Conservation (phyloP, 2,329 filamentous ascomycete genomes). For the Xylaria sp. region DNA sequence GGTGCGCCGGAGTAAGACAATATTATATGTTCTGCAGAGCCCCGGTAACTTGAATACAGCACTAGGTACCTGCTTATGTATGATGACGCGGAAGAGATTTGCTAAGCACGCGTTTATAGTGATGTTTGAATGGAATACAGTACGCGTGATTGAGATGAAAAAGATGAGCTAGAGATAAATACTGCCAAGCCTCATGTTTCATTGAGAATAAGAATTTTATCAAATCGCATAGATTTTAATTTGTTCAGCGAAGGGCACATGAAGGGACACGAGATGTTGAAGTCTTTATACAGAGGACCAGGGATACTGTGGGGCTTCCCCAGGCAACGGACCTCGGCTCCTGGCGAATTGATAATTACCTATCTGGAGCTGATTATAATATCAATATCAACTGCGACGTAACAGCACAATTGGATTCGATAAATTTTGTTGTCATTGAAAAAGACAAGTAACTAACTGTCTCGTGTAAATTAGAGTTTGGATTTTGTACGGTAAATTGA, state of each 20-base stretch:
- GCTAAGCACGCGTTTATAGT: neutral
- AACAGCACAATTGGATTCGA: neutral
- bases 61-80: neutral
- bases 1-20: too few relatives aligned
- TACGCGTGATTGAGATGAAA: neutral
- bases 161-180: neutral
- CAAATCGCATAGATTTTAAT: too few relatives aligned
- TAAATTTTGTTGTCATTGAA: neutral
- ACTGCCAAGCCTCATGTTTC: too few relatives aligned
- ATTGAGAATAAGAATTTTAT: too few relatives aligned
- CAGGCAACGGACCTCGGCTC: conserved; percentile 23
- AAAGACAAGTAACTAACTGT: neutral
- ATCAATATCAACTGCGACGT: neutral
- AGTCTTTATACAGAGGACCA: neutral
- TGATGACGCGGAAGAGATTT: neutral
- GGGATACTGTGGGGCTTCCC: conserved; percentile 15
- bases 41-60: too few relatives aligned
- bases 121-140: neutral
- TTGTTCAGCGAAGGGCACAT: neutral
- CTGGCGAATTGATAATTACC: neutral
- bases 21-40: too few relatives aligned
- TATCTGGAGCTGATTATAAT: too few relatives aligned
- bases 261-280: neutral
- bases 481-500: neutral
- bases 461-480: neutral